Conservation (phyloP, 352 stramenopile species). For the Thraustochytrium sp. region DNA sequence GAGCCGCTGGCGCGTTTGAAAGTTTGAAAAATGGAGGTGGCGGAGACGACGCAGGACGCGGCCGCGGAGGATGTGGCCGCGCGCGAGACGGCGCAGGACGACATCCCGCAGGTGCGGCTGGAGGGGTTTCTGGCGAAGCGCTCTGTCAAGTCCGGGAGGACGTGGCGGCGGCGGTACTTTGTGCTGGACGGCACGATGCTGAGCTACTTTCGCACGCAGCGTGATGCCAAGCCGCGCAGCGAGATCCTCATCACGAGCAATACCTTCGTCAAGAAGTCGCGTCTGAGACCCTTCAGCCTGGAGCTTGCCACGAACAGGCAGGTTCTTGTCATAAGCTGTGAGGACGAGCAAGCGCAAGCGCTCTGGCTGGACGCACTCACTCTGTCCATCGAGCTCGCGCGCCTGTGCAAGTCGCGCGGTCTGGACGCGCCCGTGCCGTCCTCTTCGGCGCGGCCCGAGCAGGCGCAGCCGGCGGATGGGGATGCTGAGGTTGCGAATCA, state of each 20-base stretch:
- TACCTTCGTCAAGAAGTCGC: neutral
- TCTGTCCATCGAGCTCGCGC: neutral
- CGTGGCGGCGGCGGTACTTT: neutral
- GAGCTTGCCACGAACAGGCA: conserved; percentile 27
- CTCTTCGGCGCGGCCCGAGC: neutral
- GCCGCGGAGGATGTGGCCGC: too few species aligned
- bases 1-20: too few species aligned
- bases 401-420: neutral
- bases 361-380: neutral
- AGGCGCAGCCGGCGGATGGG: neutral
- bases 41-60: too few species aligned
- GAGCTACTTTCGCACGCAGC: neutral
- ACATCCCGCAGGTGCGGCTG: neutral
- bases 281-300: neutral
- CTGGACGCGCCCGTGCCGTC: too few species aligned
- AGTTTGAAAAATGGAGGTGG: too few species aligned
- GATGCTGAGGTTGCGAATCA: neutral
- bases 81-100: too few species aligned
- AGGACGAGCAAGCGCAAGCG: neutral
- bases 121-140: neutral
- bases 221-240: neutral
- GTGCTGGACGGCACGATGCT: neutral
- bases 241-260: neutral
- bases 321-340: neutral
- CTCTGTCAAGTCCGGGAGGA: neutral